A percentile compares a stretch with the other conserved stretches of the same genome.
Evolutionary conservation across 768 basidiomycete species (phyloP).

Genomic region (Strobilomyces echinocephalus): DNA sequence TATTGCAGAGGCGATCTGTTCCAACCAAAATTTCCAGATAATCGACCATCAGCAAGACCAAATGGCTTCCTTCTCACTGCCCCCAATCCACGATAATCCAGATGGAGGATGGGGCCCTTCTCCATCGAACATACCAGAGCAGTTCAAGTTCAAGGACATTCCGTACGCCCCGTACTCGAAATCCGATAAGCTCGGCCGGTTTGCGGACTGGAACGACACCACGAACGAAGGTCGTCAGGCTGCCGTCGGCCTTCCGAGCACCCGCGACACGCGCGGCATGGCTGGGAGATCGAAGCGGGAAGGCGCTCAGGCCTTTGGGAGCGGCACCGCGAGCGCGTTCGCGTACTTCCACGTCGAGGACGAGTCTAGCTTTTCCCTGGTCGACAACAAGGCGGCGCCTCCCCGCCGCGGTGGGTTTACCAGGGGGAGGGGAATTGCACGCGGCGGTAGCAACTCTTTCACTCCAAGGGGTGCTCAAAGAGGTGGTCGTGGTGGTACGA

Average conservation of each 20-base stretch:
- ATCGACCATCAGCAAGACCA: not conserved
- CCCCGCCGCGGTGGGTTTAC: constrained; percentile 67
- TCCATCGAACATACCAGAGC: constrained; percentile 74
- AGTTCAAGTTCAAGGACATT: constrained; percentile 98
- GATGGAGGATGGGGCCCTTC: constrained; percentile 94
- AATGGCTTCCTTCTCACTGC: constrained; percentile 82
- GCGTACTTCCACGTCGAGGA: constrained; percentile 98
- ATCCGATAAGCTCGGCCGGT: constrained; percentile 94
- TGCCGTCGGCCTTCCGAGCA: constrained; percentile 42
- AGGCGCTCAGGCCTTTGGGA: constrained; percentile 82
- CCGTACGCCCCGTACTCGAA: constrained; percentile 99
- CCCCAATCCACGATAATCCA: constrained; percentile 84
- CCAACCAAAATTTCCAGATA: constrained; percentile 20
- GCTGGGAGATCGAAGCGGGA: constrained; percentile 63
- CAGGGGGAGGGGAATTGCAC: constrained; percentile 42
- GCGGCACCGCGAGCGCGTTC: constrained; percentile 85
- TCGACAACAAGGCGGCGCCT: constrained; percentile 77
- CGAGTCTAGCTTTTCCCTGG: constrained; percentile 93
- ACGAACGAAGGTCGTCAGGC: constrained; percentile 59
- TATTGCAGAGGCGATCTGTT: too few relatives aligned
- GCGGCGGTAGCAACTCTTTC: constrained; percentile 36
- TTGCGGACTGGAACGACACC: constrained; percentile 95
- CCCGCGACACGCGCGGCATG: constrained; percentile 48
- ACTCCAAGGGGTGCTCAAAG: constrained; percentile 41
- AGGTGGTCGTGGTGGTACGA: constrained; percentile 41